Conservation (phyloP, 208 protist species). For the Angomonas ambiguus region DNA sequence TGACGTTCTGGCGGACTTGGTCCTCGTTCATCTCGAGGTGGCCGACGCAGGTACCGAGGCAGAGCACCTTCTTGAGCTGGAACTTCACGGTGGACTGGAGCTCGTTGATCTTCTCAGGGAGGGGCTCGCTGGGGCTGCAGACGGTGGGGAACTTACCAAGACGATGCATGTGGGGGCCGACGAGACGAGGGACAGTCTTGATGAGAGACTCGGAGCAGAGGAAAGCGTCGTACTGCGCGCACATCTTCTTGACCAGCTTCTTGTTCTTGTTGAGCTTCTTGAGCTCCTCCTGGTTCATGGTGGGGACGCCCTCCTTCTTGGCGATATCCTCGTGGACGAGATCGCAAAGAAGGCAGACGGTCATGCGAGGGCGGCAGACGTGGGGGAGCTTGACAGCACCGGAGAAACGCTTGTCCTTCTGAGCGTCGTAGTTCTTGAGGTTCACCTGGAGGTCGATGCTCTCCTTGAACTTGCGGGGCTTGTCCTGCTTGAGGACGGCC, state of each 20-base stretch:
- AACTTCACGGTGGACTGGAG: conserved; percentile 97
- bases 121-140: conserved; percentile 90
- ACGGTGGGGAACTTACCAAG: conserved; percentile 99
- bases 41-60: conserved; percentile 97
- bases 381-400: conserved; percentile 95
- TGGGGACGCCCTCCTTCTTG: conserved; percentile 85
- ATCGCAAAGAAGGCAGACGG: conserved; percentile 97
- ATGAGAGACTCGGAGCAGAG: conserved; percentile 96
- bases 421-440: conserved; percentile 99
- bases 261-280: conserved; percentile 99
- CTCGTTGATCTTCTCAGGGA: conserved; percentile 94
- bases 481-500: conserved; percentile 60
- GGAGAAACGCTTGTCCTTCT: conserved; percentile 99
- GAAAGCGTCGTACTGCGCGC: conserved; percentile 98
- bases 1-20: conserved; percentile 96
- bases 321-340: conserved; percentile 94
- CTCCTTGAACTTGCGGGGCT: conserved; percentile 97
- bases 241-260: conserved; percentile 99
- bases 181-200: conserved; percentile 94
- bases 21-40: conserved; percentile 95
- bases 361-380: conserved; percentile 91
- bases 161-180: conserved; percentile 99
- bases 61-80: conserved; percentile 99
- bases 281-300: conserved; percentile 97
- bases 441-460: conserved; percentile 99